Evolutionary conservation across 441 rosid species (phyloP), one percentile per base, ranked within the genome.

Genomic region (Hypseocharis bilobata): DNA sequence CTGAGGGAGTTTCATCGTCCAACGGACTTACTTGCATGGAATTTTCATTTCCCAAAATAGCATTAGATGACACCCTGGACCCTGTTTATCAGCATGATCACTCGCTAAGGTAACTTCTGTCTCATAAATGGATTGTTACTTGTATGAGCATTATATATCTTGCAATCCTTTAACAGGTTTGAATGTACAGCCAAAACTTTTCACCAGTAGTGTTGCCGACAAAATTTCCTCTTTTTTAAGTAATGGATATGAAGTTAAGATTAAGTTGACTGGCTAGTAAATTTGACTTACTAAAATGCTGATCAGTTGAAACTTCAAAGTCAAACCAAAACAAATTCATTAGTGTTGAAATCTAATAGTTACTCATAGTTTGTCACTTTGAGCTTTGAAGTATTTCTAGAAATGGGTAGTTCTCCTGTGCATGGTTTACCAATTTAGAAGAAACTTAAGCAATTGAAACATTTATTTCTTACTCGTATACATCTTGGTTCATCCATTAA

Each of bases 1-100:
- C 86, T 38, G 89, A 86, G 70, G 88, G 89, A 70, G 72, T 79
- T 16, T 66, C 85, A 17, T 72, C 86, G 34, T 78, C 81, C 74
- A 81, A 81, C 28, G 80, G 88, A 44, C 80, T 83, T 64, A 81
- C 83, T 54, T 70, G 70, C 78, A 82, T 81, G 77, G 87, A 83
- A 11, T 86, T 83, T 76, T 83, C 88, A 54, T 80, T 81, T 72
- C 82, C 86, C 22, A 22, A 67, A 28, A 2, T 71, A 34, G 1
- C 30, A 34, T 70, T 66, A 58, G 86, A 82, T 30, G 66, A 34
- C 27, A 69, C 36, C 62, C 70, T 77, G 28, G 79, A 80, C 32
- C 0, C 34, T 14, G 74, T 64, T 28, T 72, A 82, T 76, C 79
- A 72, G 23, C 84, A 73, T 67, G 77, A 86, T 70, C 74, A 82